Conservation (phyloP, 768 basidiomycete species). For the Boletus fagicola region DNA sequence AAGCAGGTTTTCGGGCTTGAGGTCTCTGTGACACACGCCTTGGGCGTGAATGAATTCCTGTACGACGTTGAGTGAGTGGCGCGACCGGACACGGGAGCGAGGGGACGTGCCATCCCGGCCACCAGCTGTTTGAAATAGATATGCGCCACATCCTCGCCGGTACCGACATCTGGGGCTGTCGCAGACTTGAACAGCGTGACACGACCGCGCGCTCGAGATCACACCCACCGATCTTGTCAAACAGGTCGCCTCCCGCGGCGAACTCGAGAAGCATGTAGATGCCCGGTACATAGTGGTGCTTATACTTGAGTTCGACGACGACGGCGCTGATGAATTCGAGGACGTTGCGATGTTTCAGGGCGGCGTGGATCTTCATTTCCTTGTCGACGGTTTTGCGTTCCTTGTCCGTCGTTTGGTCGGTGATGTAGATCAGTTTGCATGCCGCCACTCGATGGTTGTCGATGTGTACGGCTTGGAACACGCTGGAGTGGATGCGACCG, state of each 20-base stretch:
- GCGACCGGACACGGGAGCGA: not conserved
- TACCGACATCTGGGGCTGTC: conserved; percentile 85
- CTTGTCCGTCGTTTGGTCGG: conserved; percentile 56
- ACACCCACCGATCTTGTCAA: conserved; percentile 93
- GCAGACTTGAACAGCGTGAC: not conserved
- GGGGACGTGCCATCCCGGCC: conserved; percentile 67
- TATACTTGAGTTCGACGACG: conserved; percentile 64
- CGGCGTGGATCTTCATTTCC: conserved; percentile 87
- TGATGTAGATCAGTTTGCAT: conserved; percentile 79
- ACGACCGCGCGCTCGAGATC: not conserved
- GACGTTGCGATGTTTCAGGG: conserved; percentile 74
- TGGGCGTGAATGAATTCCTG: conserved; percentile 83
- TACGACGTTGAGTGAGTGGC: not conserved
- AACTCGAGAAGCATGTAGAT: conserved; percentile 93
- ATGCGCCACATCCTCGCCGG: conserved; percentile 84
- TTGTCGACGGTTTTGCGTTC: conserved; percentile 83
- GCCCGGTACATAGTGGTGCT: conserved; percentile 64
- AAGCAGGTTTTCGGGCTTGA: conserved; percentile 95
- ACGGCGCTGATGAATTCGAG: conserved; percentile 82
- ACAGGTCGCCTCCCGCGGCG: conserved; percentile 91
- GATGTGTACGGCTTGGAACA: conserved; percentile 78
- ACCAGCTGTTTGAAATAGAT: conserved; percentile 86
- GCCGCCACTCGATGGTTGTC: conserved; percentile 69
- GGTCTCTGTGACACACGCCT: conserved; percentile 94
- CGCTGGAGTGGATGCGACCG: conserved; percentile 43